A percentile compares a stretch with the other conserved stretches of the same genome.
Conservation (phyloP, 2,329 filamentous ascomycete genomes). For the Xylaria sp. region DNA sequence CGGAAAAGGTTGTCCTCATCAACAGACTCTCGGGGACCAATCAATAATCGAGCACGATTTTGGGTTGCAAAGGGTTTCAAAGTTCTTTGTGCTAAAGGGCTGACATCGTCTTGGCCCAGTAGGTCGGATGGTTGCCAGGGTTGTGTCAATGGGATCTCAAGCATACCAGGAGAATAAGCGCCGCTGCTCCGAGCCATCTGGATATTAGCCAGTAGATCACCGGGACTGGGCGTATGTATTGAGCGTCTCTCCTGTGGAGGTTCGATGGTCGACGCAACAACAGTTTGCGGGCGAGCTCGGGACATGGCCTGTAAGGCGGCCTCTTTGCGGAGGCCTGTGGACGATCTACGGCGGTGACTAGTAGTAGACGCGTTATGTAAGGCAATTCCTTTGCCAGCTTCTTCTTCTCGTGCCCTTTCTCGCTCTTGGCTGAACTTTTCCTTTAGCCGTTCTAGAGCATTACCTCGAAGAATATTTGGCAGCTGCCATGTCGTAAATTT, state of each 20-base stretch:
- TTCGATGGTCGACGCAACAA: constrained; percentile 54
- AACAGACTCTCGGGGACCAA: constrained; percentile 80
- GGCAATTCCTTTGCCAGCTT: constrained; percentile 91
- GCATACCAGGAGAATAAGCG: constrained; percentile 52
- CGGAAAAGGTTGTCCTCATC: constrained; percentile 92
- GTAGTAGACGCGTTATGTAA: constrained; percentile 80
- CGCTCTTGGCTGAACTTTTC: constrained; percentile 90
- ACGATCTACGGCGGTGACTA: constrained; percentile 75
- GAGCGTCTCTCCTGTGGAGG: constrained; percentile 55
- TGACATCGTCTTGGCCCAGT: constrained; percentile 52
- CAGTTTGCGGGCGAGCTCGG: constrained; percentile 58
- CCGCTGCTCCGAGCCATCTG: constrained; percentile 73
- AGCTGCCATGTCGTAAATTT: constrained; percentile 91
- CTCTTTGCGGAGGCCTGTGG: constrained; percentile 80
- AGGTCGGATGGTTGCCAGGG: constrained; percentile 46
- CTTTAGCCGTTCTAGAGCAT: constrained; percentile 84
- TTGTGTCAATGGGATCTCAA: constrained; percentile 45
- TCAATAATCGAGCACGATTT: constrained; percentile 59
- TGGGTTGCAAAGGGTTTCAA: constrained; percentile 68
- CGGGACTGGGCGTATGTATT: constrained; percentile 69
- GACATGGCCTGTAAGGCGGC: constrained; percentile 75
- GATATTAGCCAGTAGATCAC: constrained; percentile 83
- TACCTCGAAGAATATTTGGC: constrained; percentile 87
- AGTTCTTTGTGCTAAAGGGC: constrained; percentile 60
- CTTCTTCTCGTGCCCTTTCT: constrained; percentile 82